A percentile compares a stretch with the other conserved stretches of the same genome.
phyloP scores from a whole-genome alignment of 352 stramenopile species.

The Globisporangium cederbergense region DNA sequence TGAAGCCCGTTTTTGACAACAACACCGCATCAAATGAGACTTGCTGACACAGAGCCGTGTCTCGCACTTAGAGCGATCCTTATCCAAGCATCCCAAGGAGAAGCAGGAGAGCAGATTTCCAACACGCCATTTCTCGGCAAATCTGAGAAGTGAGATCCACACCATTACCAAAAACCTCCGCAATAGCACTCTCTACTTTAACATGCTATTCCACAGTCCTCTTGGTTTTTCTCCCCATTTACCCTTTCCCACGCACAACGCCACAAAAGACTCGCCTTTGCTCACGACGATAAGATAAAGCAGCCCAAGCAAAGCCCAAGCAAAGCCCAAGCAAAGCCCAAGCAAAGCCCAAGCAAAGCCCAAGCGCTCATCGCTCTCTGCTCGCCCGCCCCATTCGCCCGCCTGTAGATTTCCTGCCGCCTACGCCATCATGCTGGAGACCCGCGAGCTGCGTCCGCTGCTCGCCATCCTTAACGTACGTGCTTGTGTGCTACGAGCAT shows the following conservation, averaged over 20 bases:
- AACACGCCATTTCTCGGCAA: not conserved
- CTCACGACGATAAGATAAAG: slow-evolving; percentile 1
- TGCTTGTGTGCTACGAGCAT: slow-evolving; percentile 4
- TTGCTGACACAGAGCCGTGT: too few species aligned
- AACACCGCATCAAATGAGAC: too few species aligned
- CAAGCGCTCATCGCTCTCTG: too few species aligned
- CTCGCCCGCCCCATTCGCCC: not conserved
- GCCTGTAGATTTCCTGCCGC: not conserved
- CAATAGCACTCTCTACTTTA: slow-evolving; percentile 2
- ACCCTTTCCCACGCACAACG: slow-evolving; percentile 2
- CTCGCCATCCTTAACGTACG: slow-evolving; percentile 82
- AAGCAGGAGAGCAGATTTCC: not conserved
- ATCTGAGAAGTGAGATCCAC: not conserved
- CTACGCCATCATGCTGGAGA: slow-evolving; percentile 61
- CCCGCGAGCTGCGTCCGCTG: slow-evolving; percentile 74
- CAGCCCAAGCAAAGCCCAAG: not conserved
- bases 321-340: not conserved
- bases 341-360: too few species aligned
- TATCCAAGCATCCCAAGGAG: too few species aligned
- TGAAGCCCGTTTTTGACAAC: too few species aligned
- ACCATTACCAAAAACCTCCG: not conserved
- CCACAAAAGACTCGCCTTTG: slow-evolving; percentile 18
- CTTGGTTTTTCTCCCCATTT: not conserved
- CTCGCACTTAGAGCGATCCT: too few species aligned
- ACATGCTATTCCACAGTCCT: slow-evolving; percentile 1